Conservation (phyloP, 169 alveolate genomes). For the Theileria luwenshuni region DNA sequence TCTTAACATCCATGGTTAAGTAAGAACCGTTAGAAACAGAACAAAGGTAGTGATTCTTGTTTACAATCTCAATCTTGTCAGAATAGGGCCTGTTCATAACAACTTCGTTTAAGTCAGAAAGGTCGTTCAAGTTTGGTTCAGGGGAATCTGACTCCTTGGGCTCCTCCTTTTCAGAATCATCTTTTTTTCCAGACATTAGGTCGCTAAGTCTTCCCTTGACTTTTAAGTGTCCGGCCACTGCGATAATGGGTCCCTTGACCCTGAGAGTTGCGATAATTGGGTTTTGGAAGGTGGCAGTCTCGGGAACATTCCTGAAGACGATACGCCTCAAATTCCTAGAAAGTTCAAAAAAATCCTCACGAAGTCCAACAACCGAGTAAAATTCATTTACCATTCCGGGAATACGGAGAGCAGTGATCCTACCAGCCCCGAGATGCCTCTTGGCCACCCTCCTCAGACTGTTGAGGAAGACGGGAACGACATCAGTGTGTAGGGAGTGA, state of each 20-base stretch:
- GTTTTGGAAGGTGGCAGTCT: constrained; percentile 74
- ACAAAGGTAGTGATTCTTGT: constrained; percentile 81
- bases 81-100: constrained; percentile 18
- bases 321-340: constrained; percentile 74
- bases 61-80: constrained; percentile 76
- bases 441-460: constrained; percentile 81
- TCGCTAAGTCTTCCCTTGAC: too few relatives aligned
- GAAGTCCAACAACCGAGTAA: constrained; percentile 76
- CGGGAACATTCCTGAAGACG: constrained; percentile 79
- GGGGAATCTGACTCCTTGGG: constrained; percentile 62
- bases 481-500: constrained; percentile 81
- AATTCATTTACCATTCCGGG: constrained; percentile 80
- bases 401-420: constrained; percentile 81
- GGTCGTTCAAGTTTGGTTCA: constrained; percentile 66
- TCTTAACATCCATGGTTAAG: constrained; percentile 82
- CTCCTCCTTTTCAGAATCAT: constrained; percentile 52
- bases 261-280: constrained; percentile 75
- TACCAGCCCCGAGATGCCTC: constrained; percentile 78
- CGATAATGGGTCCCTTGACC: constrained; percentile 83
- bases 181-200: too few relatives aligned
- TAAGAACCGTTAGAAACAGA: constrained; percentile 78
- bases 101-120: constrained; percentile 50
- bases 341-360: constrained; percentile 79
- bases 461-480: constrained; percentile 80
- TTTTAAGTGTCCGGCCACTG: constrained; percentile 86